Evolutionary conservation across 2,329 filamentous ascomycete genomes (phyloP).

Genomic region (Xylaria sp.): DNA sequence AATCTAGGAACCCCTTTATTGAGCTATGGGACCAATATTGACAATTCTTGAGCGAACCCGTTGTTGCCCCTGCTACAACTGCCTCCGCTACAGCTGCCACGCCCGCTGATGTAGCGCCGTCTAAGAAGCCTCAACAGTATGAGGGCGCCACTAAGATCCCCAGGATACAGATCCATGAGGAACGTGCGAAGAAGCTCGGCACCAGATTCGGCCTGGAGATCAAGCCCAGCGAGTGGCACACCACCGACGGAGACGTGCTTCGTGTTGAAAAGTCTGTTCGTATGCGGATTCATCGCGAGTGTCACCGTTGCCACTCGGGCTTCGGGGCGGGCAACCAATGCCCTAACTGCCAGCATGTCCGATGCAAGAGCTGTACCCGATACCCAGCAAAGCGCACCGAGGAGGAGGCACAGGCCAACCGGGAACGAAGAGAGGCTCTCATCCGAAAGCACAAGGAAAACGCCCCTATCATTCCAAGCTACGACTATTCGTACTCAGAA

Average conservation of each 20-base stretch:
- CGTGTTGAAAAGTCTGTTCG: conserved; percentile 76
- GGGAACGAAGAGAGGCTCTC: conserved; percentile 52
- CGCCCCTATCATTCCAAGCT: conserved; percentile 55
- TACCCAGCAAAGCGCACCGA: conserved; percentile 69
- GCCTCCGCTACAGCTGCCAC: background rate
- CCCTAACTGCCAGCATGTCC: conserved; percentile 73
- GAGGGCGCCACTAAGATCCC: conserved; percentile 45
- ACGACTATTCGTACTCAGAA: conserved; percentile 50
- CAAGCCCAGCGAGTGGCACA: conserved; percentile 56
- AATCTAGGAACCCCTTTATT: conserved; percentile 6
- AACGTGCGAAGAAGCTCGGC: conserved; percentile 58
- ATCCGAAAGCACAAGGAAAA: conserved; percentile 61
- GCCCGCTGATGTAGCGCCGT: conserved; percentile 2
- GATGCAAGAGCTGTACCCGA: conserved; percentile 80
- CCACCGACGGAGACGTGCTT: conserved; percentile 56
- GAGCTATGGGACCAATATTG: conserved; percentile 9
- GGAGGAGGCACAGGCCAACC: conserved; percentile 55
- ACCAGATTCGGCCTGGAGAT: conserved; percentile 60
- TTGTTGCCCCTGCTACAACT: conserved; percentile 7
- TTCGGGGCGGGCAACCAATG: conserved; percentile 78
- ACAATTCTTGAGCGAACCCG: conserved; percentile 25
- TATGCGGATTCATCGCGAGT: conserved; percentile 77
- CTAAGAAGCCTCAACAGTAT: conserved; percentile 27
- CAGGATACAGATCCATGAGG: conserved; percentile 55
- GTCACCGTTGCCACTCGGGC: conserved; percentile 76